Base-by-base conservation (phyloP, 176 grass and related monocot species). In the Zoysia japonica region DNA sequence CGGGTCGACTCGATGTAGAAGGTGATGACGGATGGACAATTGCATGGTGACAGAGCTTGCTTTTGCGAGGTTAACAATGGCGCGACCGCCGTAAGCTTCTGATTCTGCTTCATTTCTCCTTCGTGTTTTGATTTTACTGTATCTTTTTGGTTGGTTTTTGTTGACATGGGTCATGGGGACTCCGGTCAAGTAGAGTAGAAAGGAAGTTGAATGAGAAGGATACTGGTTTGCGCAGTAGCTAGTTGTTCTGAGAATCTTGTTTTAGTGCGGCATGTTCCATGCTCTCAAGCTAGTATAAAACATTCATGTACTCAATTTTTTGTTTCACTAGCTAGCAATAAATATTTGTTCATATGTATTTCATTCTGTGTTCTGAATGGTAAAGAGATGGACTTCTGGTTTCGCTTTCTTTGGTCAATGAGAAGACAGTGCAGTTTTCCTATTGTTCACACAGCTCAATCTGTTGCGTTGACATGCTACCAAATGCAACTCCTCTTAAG, bases 71-170 rank as follows among this genome's bases (percentile, higher is more conserved):
- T 60, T 47, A 41, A 44, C 48, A 43, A 41, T 76, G 76, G 65
- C 1, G 71, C 37, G 55, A 3, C 28, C 59, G 17, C 44, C 63
- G 70, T 80, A 57, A 77, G 82, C 67, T 81, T 81, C 67, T 82
- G 60, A 52, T 89, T 85, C 87, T 45, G 17, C 72, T 38, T 85
- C 66, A 81, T 77, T 82, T 77, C 72, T 67, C 51, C 59, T 80
- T 43, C 37, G 7, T 13, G 15, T 35, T 62, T 40, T 51, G 28
- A 28, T 0, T 19, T 57, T 57, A 28, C 28, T 28, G 28, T 28
- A 28, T 28, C 28, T 28, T 28, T 28, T 28, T 28, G 28, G 28
- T 28, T 28, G 28, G 28, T 28, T 28, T 28, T 19, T 9, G 11
- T 72, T 63, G 47, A 9, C 70, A 11, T 5, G 28, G 28, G 0